Evolutionary conservation across 164 flowering plant species (phyloP), one percentile per base, ranked within the genome.

Genomic region (Vitis vinifera): DNA sequence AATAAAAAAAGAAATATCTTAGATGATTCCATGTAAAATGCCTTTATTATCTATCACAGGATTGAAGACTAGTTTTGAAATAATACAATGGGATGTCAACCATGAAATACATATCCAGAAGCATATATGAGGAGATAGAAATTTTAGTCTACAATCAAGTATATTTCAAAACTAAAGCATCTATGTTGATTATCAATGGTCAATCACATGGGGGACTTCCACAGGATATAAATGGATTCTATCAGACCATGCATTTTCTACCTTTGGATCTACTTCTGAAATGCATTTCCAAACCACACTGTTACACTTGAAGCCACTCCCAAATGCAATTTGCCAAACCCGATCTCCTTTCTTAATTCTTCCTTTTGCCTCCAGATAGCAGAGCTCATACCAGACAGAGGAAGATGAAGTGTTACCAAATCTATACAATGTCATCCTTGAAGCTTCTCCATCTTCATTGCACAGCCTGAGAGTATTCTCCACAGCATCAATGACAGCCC

Each of bases 351-450:
- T 79, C 71, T 79, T 80, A 55, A 84, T 60, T 72, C 72, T 82
- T 16, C 84, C 86, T 66, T 86, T 86, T 10, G 89, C 83, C 72
- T 86, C 87, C 48, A 81, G 78, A 62, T 87, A 84, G 67, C 82
- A 69, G 53, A 84, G 78, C 58, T 80, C 84, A 48, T 87, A 84
- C 90, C 87, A 84, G 10, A 83, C 70, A 2, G 86, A 86, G 13
- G 86, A 84, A 23, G 86, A 81, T 1, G 90, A 87, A 47, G 90
- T 86, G 73, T 86, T 86, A 0, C 88, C 90, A 55, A 79, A 86
- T 66, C 87, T 72, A 50, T 86, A 65, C 2, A 86, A 61, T 16
- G 88, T 81, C 88, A 84, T 86, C 73, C 81, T 84, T 15, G 90
- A 86, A n/a, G 88, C 79, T 64, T 86, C 88, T 50, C 55, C 78